Percentiles rank a stretch among this genome's conserved stretches.
These are phyloP conservation scores for Penicillium verrucosum DNA, from an alignment of 2,329 filamentous ascomycete genomes.

Conservation along the genomic window DNA sequence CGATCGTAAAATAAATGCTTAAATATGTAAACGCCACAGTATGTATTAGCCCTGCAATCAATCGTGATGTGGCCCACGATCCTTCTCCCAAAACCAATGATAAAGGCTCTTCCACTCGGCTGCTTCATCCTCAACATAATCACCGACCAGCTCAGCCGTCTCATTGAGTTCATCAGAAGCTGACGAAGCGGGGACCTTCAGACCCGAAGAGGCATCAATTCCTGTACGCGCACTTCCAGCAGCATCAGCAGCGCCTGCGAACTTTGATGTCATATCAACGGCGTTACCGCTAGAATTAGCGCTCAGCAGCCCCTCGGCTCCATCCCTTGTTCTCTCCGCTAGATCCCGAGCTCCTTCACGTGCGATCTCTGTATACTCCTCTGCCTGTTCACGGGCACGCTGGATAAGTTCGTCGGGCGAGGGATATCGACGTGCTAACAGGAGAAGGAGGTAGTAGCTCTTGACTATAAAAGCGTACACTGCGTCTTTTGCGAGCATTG, in stretches of 20 bases:
- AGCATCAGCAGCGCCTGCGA: constrained; percentile 13
- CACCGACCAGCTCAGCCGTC: constrained; percentile 45
- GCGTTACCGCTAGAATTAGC: constrained; percentile 21
- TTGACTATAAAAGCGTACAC: constrained; percentile 70
- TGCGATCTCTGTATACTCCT: constrained; percentile 42
- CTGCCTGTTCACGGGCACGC: constrained; percentile 39
- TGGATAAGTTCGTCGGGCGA: constrained; percentile 42
- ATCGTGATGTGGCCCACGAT: constrained; percentile 6
- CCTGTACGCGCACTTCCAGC: no score
- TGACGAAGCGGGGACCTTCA: constrained; percentile 12
- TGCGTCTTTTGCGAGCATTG: constrained; percentile 80
- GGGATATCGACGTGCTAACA: constrained; percentile 44
- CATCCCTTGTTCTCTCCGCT: constrained; percentile 29
- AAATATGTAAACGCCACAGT: background rate
- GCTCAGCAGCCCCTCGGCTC: constrained; percentile 25
- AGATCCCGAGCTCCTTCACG: constrained; percentile 39
- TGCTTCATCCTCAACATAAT: constrained; percentile 46
- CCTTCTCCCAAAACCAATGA: constrained; percentile 42
- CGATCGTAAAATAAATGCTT: background rate
- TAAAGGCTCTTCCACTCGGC: constrained; percentile 42
- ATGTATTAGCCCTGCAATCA: background rate
- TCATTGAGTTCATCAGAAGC: constrained; percentile 35
- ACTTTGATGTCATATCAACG: constrained; percentile 33
- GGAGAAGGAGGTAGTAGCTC: constrained; percentile 65
- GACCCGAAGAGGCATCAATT: constrained; percentile 16